phyloP scores from a whole-genome alignment of 495 filamentous ascomycete species.

The Pyrenopolyporus hunteri region DNA sequence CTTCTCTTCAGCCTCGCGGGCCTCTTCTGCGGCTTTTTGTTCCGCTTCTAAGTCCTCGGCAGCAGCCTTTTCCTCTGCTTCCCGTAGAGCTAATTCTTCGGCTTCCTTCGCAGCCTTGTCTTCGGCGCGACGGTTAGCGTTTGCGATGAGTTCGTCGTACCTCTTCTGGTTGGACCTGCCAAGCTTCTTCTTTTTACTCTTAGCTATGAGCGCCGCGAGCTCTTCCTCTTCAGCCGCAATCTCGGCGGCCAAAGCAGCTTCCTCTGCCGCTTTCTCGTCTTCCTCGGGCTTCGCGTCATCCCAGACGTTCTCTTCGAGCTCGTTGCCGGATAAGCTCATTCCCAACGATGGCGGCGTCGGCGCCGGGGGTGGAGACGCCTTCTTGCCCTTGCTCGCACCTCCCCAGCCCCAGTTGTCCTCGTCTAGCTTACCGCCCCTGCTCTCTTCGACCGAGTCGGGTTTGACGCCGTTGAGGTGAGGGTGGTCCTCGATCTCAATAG shows the following conservation, averaged over 20 bases:
- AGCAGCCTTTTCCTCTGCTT: constrained; percentile 32
- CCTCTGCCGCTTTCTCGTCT: constrained; percentile 25
- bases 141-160: constrained; percentile 46
- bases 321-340: constrained; percentile 38
- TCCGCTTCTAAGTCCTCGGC: constrained; percentile 30
- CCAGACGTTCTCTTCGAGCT: constrained; percentile 35
- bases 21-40: constrained; percentile 21
- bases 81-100: constrained; percentile 29
- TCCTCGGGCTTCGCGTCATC: constrained; percentile 25
- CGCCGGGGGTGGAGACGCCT: constrained; percentile 50
- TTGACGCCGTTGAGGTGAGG: constrained; percentile 43
- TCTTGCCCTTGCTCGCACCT: constrained; percentile 45
- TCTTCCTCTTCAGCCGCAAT: constrained; percentile 47
- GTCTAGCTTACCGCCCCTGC: constrained; percentile 46
- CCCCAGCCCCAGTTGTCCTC: constrained; percentile 49
- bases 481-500: constrained; percentile 48
- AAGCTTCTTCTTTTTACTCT: constrained; percentile 42
- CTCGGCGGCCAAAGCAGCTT: constrained; percentile 34
- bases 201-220: constrained; percentile 41
- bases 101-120: constrained; percentile 41
- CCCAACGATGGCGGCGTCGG: constrained; percentile 49
- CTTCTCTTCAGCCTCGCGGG: constrained; percentile 23
- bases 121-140: constrained; percentile 37
- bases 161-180: constrained; percentile 38
- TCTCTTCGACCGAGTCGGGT: constrained; percentile 52